Evolutionary conservation across 2,329 filamentous ascomycete species (phyloP), one percentile per base, ranked within the genome.

Genomic region (Graphiopsis chlorocephala): DNA sequence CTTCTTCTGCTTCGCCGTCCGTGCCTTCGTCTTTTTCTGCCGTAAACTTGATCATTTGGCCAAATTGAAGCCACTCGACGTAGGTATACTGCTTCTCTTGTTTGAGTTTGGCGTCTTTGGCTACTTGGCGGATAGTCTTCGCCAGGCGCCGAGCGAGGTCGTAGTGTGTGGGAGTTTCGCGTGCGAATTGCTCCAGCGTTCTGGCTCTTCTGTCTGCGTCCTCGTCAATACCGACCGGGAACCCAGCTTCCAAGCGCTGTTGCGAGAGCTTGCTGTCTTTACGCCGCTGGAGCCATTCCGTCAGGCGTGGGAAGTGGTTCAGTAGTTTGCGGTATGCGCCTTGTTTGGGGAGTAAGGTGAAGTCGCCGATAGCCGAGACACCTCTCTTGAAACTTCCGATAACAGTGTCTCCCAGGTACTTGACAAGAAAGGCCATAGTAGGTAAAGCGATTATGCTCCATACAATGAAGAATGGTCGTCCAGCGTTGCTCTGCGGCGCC

Each of bases 391-490:
- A 87, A 45, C 80, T 82, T 2, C 79, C 78, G 14, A 97, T 88
- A 23, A 97, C 85, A 0, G 93, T 97, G 72, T 96, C 90, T 26
- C 90, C 91, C 65, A 95, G 90, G 69, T 93, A 90, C 12, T 88
- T 90, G 68, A 96, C 90, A 14, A 97, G 84, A 20, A 96, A 88
- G 0, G 93, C 96, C 85, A 93, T 93, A 2, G 91, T 93, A 0
- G 93, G 93, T 3, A 97, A 83, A 0, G 93, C 92, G 28, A 97
- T 84, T 1, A 97, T 76, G 15, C 89, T 91, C 93, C 93, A 97
- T 64, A 97, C 88, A n/a, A 97, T 91, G 72, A 96, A 97, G 75
- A 97, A 96, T 0, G 91, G 87, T 63, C 91, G 88, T 1, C 91
- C 92, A 0, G 88, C 84, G 68, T 93, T 93, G 1, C 89, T 91